Percentiles rank a stretch among this genome's conserved stretches.
Conservation (phyloP, 2,329 filamentous ascomycete species). For the Aspergillus tubingensis region DNA sequence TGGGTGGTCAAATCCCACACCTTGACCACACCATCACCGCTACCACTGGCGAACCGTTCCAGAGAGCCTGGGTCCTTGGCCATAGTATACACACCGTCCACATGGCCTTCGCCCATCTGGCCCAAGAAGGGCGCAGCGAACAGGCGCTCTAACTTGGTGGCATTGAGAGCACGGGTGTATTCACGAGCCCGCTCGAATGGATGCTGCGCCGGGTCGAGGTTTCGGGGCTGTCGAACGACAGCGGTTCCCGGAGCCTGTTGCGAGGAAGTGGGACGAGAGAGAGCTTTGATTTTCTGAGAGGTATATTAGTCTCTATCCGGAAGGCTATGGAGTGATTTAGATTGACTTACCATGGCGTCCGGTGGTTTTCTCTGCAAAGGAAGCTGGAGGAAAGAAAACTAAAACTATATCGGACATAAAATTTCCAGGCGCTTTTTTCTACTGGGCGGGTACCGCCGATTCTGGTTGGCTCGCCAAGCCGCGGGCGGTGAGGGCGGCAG, state of each 20-base stretch:
- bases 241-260: conserved; percentile 51
- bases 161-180: conserved; percentile 76
- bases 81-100: conserved; percentile 84
- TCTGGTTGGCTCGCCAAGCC: conserved; percentile 33
- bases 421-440: conserved; percentile 32
- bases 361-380: conserved; percentile 3
- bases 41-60: conserved; percentile 76
- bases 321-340: too few relatives aligned
- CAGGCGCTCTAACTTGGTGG: conserved; percentile 91
- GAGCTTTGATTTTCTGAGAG: conserved; percentile 58
- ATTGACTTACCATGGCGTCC: conserved; percentile 35
- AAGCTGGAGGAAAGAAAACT: neutral
- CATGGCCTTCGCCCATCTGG: conserved; percentile 85
- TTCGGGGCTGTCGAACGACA: conserved; percentile 49
- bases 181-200: conserved; percentile 89
- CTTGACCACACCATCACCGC: conserved; percentile 91
- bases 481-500: conserved; percentile 33
- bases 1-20: conserved; percentile 79
- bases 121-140: conserved; percentile 82
- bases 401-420: conserved; percentile 21
- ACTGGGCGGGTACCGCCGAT: conserved; percentile 19
- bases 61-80: conserved; percentile 76
- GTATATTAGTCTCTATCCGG: neutral
- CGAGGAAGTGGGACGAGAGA: conserved; percentile 49
- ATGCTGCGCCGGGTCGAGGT: conserved; percentile 79